A percentile compares a stretch with the other conserved stretches of the same genome.
phyloP scores from a whole-genome alignment of 148 eudicot genomes.

The Cornus suecica region DNA sequence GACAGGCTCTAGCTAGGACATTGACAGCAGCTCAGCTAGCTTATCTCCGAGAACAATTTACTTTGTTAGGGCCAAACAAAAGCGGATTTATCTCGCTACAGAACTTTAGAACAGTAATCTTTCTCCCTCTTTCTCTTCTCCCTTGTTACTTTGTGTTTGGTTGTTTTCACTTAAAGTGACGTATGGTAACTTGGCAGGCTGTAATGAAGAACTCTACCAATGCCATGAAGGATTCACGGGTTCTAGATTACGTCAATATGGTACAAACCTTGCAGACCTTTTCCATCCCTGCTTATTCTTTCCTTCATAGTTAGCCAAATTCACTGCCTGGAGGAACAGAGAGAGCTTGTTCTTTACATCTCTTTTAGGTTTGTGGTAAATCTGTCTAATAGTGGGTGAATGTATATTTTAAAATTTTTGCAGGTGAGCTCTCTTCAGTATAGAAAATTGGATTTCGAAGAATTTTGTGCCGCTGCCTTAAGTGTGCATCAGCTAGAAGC shows the following conservation, averaged over 20 bases:
- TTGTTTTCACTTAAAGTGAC: not conserved
- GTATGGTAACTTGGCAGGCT: conserved; percentile 40
- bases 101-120: conserved; percentile 63
- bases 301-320: not conserved
- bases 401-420: conserved; percentile 3
- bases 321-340: too few species aligned
- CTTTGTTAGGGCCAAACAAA: conserved; percentile 75
- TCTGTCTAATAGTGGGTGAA: not conserved
- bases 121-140: not conserved
- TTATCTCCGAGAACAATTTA: conserved; percentile 80
- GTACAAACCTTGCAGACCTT: conserved; percentile 23
- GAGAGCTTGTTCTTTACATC: not conserved
- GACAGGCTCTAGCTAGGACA: conserved; percentile 88
- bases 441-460: conserved; percentile 85
- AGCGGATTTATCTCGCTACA: conserved; percentile 67
- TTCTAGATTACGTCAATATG: conserved; percentile 70
- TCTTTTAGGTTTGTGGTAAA: not conserved
- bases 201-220: conserved; percentile 58
- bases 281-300: not conserved
- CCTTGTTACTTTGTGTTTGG: not conserved
- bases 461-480: conserved; percentile 79
- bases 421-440: conserved; percentile 89
- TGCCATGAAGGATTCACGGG: conserved; percentile 90
- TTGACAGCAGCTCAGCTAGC: conserved; percentile 64
- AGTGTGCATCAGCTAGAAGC: conserved; percentile 93